Evolutionary conservation across 768 basidiomycete genomes (phyloP), one percentile per base, ranked within the genome.

Genomic region (Lactifluus hygrophoroides): DNA sequence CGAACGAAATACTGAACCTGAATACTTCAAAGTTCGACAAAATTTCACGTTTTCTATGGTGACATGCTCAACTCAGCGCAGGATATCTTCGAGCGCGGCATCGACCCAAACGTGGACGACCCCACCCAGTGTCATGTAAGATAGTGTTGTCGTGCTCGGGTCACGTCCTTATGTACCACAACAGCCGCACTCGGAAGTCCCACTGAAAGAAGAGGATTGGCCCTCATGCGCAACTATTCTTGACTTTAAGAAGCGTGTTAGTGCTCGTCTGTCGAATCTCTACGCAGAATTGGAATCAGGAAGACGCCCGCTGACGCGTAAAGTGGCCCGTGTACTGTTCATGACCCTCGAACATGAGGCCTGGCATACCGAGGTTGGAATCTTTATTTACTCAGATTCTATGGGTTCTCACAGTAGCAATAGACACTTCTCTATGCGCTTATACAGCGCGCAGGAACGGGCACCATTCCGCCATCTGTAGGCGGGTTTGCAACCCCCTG

Each of bases 371-470:
- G 96, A 98, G 76, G 81, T 82, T 64, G 50, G 66, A 6, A 23
- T 35, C 16, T 11, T 46, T 7, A 23, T 8, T n/a, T 23, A 11
- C 34, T 19, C 5, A 50, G 4, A 19, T 28, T 8, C 43, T 27
- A 32, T 16, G 45, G 35, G 43, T 23, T 4, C 57, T 23, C 23
- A 55, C 19, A 59, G 8, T 9, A 35, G 51, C 8, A 17, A 19
- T 51, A 83, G 78, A 99, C 96, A 0, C 75, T 98, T 25, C 75
- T 98, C 3, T 98, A 97, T 71, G 97, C 97, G 92, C 82, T 95
- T 11, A 68, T 94, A 4, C 95, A 93, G 69, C 80, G 83, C 46
- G 82, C 87, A 17, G 88, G 87, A 38, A 81, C 75, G 0, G 87
- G 89, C 3, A 90, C 91, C 3, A 76, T 89, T 40, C 82, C 91